A percentile compares a stretch with the other conserved stretches of the same genome.
These are phyloP conservation scores for Pseudisothecium myosuroides DNA, from an alignment of 225 moss, liverwort and hornwort species.

Conservation along the genomic window DNA sequence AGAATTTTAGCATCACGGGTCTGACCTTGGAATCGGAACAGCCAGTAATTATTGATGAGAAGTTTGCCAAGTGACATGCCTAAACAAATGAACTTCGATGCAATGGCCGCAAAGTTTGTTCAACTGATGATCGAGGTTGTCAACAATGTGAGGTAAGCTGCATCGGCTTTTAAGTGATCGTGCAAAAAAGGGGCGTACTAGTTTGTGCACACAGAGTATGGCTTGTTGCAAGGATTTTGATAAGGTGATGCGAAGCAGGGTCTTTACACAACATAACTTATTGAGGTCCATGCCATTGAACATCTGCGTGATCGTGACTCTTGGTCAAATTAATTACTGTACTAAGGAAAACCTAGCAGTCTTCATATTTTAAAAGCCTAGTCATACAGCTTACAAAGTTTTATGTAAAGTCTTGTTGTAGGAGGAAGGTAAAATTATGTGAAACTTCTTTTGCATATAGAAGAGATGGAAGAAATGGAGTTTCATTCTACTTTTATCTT, in stretches of 20 bases:
- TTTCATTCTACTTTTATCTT: no score
- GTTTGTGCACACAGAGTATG: not conserved
- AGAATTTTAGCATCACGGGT: not conserved
- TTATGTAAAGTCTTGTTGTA: not conserved
- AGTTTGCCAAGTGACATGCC: not conserved
- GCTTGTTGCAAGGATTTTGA: not conserved
- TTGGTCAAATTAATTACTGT: not conserved
- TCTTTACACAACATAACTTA: not conserved
- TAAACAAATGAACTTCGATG: not conserved
- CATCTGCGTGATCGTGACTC: not conserved
- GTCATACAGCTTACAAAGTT: not conserved
- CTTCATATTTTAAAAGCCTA: not conserved
- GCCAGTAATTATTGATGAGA: no score
- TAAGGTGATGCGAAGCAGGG: not conserved
- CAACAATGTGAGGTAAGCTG: not conserved
- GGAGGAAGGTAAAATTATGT: not conserved
- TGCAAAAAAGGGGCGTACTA: not conserved
- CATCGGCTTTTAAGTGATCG: not conserved
- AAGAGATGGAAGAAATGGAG: not conserved
- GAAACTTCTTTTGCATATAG: not conserved
- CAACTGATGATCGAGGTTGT: not conserved
- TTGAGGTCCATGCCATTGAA: not conserved
- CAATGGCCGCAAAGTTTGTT: not conserved
- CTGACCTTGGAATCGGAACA: no score
- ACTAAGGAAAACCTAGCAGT: not conserved